Evolutionary conservation across 441 rosid genomes (phyloP).

Genomic region (Adansonia grandidieri): DNA sequence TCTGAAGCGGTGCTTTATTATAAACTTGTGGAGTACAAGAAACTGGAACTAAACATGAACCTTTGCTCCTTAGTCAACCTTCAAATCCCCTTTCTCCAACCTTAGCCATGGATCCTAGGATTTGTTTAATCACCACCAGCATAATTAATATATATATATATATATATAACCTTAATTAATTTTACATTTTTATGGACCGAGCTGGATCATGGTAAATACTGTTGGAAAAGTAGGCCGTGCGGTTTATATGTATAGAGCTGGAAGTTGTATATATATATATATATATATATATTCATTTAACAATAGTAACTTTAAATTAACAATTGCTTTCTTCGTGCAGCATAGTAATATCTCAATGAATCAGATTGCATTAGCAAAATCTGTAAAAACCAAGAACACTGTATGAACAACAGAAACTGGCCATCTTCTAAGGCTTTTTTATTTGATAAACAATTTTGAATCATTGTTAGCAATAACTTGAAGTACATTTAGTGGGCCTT

Average conservation of each 20-base stretch:
- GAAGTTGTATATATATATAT: conserved; percentile 58
- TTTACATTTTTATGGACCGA: too few relatives aligned
- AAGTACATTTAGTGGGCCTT: not conserved
- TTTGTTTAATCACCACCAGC: not conserved
- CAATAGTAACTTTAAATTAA: not conserved
- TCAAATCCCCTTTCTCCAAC: conserved; percentile 56
- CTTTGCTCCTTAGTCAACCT: conserved; percentile 70
- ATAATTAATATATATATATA: not conserved
- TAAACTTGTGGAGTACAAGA: conserved; percentile 65
- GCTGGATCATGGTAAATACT: too few relatives aligned
- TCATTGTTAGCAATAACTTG: not conserved
- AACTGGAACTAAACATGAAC: conserved; percentile 80
- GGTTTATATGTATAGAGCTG: conserved; percentile 72
- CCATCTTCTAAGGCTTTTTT: not conserved
- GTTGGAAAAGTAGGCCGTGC: too few relatives aligned
- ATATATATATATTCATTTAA: too few relatives aligned
- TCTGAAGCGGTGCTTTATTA: conserved; percentile 67
- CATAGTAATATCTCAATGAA: not conserved
- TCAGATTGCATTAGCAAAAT: not conserved
- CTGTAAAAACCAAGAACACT: not conserved
- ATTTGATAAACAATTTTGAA: not conserved
- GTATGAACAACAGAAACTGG: not conserved
- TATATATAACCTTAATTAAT: not conserved
- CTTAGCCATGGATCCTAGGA: conserved; percentile 72
- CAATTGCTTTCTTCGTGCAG: not conserved